Conservation (phyloP, 208 protist species). For the Strigomonas oncopelti region DNA sequence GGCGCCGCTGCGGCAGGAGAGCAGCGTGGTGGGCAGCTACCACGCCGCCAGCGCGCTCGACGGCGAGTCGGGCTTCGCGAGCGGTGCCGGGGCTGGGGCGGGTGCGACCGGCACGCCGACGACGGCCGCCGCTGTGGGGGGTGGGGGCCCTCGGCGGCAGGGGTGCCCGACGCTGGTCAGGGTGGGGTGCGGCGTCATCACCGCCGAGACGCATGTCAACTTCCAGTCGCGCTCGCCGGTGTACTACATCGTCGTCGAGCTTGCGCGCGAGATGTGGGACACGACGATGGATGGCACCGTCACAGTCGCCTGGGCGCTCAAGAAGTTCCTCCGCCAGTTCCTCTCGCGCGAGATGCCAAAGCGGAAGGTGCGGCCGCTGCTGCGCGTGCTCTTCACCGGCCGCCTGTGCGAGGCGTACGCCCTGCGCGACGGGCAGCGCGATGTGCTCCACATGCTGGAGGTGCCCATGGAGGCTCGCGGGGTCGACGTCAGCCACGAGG, state of each 20-base stretch:
- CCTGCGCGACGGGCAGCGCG: constrained; percentile 34
- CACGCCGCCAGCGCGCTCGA: not conserved
- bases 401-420: constrained; percentile 46
- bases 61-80: constrained; percentile 26
- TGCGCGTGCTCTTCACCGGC: constrained; percentile 73
- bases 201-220: constrained; percentile 62
- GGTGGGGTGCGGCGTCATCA: constrained; percentile 68
- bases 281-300: constrained; percentile 75
- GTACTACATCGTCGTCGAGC: constrained; percentile 75
- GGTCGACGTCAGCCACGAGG: constrained; percentile 50
- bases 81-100: constrained; percentile 44
- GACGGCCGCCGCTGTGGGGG: not conserved
- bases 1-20: not conserved
- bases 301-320: constrained; percentile 60
- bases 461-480: constrained; percentile 43
- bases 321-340: constrained; percentile 72
- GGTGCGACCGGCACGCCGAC: not conserved
- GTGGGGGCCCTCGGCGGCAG: not conserved
- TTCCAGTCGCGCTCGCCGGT: constrained; percentile 76
- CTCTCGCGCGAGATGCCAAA: constrained; percentile 61
- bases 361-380: constrained; percentile 58
- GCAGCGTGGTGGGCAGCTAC: not conserved
- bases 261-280: constrained; percentile 81
- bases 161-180: constrained; percentile 16
- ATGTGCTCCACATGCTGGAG: constrained; percentile 72